Evolutionary conservation across 495 filamentous ascomycete genomes (phyloP).

Genomic region (Peziza echinospora): DNA sequence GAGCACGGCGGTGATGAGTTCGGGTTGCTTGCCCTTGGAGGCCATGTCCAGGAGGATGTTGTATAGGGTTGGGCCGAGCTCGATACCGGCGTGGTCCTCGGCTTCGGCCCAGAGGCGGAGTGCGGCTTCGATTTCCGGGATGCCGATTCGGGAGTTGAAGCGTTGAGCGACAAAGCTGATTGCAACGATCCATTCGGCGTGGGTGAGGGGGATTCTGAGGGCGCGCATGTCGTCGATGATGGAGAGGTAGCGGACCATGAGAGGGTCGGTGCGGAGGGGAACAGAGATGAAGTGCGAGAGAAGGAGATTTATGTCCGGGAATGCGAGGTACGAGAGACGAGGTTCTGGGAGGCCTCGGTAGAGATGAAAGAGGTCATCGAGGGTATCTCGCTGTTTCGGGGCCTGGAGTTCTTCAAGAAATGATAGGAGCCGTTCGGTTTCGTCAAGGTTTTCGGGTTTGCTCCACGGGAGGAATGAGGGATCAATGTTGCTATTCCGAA

Average conservation of each 20-base stretch:
- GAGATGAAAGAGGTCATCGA: constrained; percentile 33
- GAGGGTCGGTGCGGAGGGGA: constrained; percentile 30
- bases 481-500: no score
- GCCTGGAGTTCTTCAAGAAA: constrained; percentile 26
- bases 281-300: constrained; percentile 45
- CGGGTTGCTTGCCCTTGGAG: constrained; percentile 59
- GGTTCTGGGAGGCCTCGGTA: constrained; percentile 43
- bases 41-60: constrained; percentile 81
- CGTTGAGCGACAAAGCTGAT: constrained; percentile 57
- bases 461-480: no score
- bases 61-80: constrained; percentile 52
- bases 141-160: constrained; percentile 27
- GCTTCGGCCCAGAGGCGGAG: constrained; percentile 75
- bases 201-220: constrained; percentile 38
- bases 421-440: constrained; percentile 15
- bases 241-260: constrained; percentile 62
- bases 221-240: constrained; percentile 64
- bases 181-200: constrained; percentile 58
- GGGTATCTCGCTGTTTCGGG: constrained; percentile 22
- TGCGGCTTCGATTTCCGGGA: constrained; percentile 41
- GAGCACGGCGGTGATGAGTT: constrained; percentile 61
- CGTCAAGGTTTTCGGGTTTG: constrained; percentile 1
- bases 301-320: constrained; percentile 37
- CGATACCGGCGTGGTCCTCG: constrained; percentile 48
- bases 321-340: constrained; percentile 40